Conservation (phyloP, 768 basidiomycete species). For the Leccinum disarticulatum region DNA sequence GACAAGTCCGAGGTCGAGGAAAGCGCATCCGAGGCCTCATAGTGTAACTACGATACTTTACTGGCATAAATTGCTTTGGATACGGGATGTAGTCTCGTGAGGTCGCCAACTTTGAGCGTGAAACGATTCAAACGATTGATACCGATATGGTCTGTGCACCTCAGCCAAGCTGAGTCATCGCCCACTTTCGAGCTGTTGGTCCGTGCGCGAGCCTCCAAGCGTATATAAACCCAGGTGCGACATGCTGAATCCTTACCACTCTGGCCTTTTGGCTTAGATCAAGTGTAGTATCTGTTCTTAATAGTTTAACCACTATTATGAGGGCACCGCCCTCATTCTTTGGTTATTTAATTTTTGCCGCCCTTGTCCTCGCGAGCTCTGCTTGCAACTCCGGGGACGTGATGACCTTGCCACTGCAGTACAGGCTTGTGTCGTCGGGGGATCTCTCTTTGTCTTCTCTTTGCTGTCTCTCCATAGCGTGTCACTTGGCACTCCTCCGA, state of each 20-base stretch:
- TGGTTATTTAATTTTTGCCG: constrained; percentile 50
- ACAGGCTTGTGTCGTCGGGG: constrained; percentile 63
- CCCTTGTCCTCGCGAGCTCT: constrained; percentile 30
- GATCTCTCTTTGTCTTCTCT: constrained; percentile 34
- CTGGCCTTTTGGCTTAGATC: constrained; percentile 72
- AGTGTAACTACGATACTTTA: constrained; percentile 30
- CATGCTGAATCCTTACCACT: constrained; percentile 20
- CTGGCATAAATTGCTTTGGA: constrained; percentile 32
- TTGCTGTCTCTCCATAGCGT: constrained; percentile 1
- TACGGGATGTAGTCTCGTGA: constrained; percentile 6
- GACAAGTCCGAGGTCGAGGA: constrained; percentile 16
- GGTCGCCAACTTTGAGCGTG: background rate
- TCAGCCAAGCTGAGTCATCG: background rate
- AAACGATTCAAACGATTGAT: background rate
- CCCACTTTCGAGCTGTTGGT: constrained; percentile 8
- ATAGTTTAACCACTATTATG: constrained; percentile 61
- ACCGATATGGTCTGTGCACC: background rate
- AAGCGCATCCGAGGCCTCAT: constrained; percentile 10
- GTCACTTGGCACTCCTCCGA: constrained; percentile 4
- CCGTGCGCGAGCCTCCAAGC: constrained; percentile 13
- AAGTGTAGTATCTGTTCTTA: constrained; percentile 79
- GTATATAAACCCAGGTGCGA: constrained; percentile 3
- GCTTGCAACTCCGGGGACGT: constrained; percentile 41
- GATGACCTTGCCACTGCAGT: constrained; percentile 44
- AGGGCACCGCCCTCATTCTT: constrained; percentile 49